Base-by-base conservation (phyloP, 1,284 basidiomycete genomes). In the Lignosus rhinocerotis region DNA sequence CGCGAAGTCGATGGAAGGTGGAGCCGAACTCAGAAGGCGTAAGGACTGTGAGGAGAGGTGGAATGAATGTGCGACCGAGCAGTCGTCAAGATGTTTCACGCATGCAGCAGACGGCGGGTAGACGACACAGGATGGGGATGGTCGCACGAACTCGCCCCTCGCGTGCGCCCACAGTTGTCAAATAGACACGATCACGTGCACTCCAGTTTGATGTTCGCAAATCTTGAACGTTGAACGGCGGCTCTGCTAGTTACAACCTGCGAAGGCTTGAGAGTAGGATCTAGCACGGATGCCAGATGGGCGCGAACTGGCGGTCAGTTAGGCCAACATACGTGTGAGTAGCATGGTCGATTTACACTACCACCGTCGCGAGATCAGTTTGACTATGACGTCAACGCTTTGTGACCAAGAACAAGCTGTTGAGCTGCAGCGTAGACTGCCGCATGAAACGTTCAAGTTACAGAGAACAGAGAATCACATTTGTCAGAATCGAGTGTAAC, bases 181-280 rank as follows among this genome's bases (percentile, higher is more conserved):
- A 53, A 59, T 44, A 52, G 36, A 62, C 62, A 56, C 61, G 62
- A 34, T 64, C 62, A 66, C 62, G 62, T 66, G 65, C 12, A 10
- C 21, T 39, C 30, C 36, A 38, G 25, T 25, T 4, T 25, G 25
- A 25, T 25, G 25, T 25, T 25, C 25, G 25, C 4, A 25, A 25
- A n/a, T n/a, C n/a, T n/a, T n/a, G n/a, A n/a, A n/a, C n/a, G n/a
- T n/a, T n/a, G n/a, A 25, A 25, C 4, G 25, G 25, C 25, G 4
- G 25, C 25, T 25, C 25, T 25, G 25, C 25, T 25, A 25, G 25
- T 4, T 4, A 25, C 25, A 25, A 25, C 25, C 4, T 25, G 25
- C 25, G 25, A 25, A n/a, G n/a, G n/a, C 25, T 25, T 25, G 25
- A 25, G 25, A 25, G 25, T 25, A n/a, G n/a, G n/a, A 25, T 25